phyloP scores from a whole-genome alignment of 75 land plant genomes.

The Pseudotsuga menziesii region DNA sequence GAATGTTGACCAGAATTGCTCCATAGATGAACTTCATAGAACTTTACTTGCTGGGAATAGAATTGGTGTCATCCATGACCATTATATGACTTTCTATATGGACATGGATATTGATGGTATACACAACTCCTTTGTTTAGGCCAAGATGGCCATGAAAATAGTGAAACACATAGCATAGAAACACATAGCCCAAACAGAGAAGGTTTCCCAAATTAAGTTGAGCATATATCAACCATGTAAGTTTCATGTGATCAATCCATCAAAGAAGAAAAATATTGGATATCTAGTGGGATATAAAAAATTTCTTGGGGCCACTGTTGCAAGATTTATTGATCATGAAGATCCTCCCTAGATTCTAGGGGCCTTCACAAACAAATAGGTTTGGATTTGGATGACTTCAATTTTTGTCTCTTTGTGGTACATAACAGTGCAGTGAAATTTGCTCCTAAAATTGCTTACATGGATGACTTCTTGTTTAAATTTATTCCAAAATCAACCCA shows the following conservation, averaged over 20 bases:
- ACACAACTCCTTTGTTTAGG: conserved; percentile 73
- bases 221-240: conserved; percentile 61
- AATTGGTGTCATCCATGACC: conserved; percentile 85
- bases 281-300: conserved; percentile 76
- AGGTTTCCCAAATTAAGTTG: conserved; percentile 66
- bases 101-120: conserved; percentile 88
- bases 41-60: conserved; percentile 69
- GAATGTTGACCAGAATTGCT: conserved; percentile 32
- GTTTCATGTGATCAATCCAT: conserved; percentile 66
- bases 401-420: background rate
- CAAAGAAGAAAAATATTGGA: conserved; percentile 53
- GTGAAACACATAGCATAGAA: conserved; percentile 24
- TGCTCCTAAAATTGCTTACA: background rate
- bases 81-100: conserved; percentile 67
- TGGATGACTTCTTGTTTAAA: background rate
- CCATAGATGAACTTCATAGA: conserved; percentile 43
- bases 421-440: background rate
- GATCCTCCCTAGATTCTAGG: conserved; percentile 68
- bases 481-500: background rate
- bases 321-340: conserved; percentile 53
- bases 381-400: background rate
- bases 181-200: conserved; percentile 68
- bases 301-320: conserved; percentile 66
- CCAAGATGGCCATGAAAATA: conserved; percentile 41
- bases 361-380: conserved; percentile 81